phyloP scores from a whole-genome alignment of 192 early-diverging fungal species.

The Backusella westeae region DNA sequence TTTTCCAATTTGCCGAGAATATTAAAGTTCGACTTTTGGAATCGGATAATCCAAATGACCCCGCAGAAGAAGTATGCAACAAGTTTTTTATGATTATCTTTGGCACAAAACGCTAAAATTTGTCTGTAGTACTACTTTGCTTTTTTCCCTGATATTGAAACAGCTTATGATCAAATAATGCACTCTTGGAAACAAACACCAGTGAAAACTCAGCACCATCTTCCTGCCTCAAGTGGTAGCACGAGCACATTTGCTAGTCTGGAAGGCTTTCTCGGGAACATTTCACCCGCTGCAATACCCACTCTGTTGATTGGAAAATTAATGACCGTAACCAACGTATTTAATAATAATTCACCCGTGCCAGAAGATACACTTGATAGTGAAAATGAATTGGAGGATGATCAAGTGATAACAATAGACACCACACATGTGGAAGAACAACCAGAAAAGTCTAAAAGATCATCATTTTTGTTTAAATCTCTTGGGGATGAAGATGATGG shows the following conservation, averaged over 20 bases:
- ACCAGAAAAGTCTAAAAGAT: background rate
- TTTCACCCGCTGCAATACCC: constrained; percentile 30
- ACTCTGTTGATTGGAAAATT: constrained; percentile 9
- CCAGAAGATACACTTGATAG: background rate
- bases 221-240: constrained; percentile 7
- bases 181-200: background rate
- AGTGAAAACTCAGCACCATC: background rate
- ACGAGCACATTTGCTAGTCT: background rate
- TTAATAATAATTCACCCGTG: background rate
- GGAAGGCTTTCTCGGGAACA: background rate
- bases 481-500: background rate
- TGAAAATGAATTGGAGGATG: background rate
- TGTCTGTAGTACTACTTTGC: constrained; percentile 56
- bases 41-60: constrained; percentile 34
- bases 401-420: background rate
- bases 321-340: constrained; percentile 1
- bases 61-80: constrained; percentile 28
- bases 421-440: background rate
- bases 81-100: constrained; percentile 38
- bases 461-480: background rate
- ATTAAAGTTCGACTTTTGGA: constrained; percentile 51
- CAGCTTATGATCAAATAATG: constrained; percentile 30
- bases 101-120: background rate
- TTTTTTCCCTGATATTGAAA: constrained; percentile 52
- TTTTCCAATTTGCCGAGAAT: constrained; percentile 47